These are phyloP conservation scores for Xylariales sp. DNA, from an alignment of 2,329 filamentous ascomycete species.

Conservation along the genomic window DNA sequence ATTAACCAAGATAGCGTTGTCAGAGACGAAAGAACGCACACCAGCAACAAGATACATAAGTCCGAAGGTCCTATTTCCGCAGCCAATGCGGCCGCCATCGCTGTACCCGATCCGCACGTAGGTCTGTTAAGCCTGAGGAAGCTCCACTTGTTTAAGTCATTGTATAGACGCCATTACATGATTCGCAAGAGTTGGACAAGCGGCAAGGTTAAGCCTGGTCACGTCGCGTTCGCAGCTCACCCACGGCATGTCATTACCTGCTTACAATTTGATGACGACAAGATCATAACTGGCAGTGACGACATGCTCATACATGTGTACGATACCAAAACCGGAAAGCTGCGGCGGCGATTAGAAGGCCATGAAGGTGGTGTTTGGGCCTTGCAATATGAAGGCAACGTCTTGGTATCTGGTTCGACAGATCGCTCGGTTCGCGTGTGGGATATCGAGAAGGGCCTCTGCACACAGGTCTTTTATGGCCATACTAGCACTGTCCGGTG, in stretches of 20 bases:
- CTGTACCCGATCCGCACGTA: conserved; percentile 83
- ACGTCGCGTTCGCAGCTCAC: conserved; percentile 96
- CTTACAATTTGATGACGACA: conserved; percentile 96
- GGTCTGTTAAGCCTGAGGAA: conserved; percentile 82
- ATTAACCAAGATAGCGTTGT: conserved; percentile 59
- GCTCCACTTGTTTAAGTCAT: conserved; percentile 93
- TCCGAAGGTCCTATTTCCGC: conserved; percentile 88
- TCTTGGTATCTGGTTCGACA: conserved; percentile 93
- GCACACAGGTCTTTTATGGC: conserved; percentile 95
- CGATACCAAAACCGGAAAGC: conserved; percentile 91
- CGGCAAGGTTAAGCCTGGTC: conserved; percentile 83
- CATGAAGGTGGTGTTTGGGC: conserved; percentile 99
- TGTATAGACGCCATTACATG: conserved; percentile 92
- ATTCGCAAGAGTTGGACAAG: conserved; percentile 94
- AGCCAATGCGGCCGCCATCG: conserved; percentile 83
- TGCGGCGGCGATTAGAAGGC: conserved; percentile 85
- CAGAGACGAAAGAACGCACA: conserved; percentile 56
- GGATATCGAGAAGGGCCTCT: conserved; percentile 94
- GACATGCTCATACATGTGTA: conserved; percentile 98
- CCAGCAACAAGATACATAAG: conserved; percentile 61
- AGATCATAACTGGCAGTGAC: conserved; percentile 97
- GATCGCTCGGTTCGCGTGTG: conserved; percentile 98
- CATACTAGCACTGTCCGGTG: conserved; percentile 98
- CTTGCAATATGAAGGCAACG: conserved; percentile 94
- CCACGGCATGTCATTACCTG: conserved; percentile 97